phyloP scores from a whole-genome alignment of 495 filamentous ascomycete genomes.

The Hypoxylon rickii region DNA sequence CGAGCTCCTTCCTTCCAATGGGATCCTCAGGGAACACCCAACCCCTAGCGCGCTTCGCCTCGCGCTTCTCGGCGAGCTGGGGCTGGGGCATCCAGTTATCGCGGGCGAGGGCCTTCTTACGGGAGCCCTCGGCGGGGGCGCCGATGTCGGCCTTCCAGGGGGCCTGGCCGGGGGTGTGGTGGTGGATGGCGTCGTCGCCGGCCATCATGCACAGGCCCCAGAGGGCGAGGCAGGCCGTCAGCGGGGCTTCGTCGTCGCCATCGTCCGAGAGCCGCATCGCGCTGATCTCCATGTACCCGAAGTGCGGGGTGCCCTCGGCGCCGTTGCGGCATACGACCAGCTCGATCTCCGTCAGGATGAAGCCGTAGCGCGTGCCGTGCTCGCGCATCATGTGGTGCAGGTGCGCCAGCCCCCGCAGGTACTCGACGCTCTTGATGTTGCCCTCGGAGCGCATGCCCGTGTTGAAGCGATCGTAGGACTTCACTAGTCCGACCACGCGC shows the following conservation, averaged over 20 bases:
- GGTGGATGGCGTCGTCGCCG: constrained; percentile 57
- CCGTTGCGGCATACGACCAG: constrained; percentile 85
- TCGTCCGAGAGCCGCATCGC: constrained; percentile 55
- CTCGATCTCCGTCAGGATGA: constrained; percentile 94
- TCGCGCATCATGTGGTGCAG: constrained; percentile 90
- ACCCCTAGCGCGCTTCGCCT: constrained; percentile 78
- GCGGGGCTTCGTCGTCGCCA: constrained; percentile 50
- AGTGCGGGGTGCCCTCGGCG: constrained; percentile 73
- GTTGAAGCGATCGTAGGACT: constrained; percentile 91
- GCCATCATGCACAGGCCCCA: constrained; percentile 76
- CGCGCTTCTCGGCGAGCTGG: constrained; percentile 78
- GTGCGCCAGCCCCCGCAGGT: constrained; percentile 80
- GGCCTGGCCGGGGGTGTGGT: constrained; percentile 54
- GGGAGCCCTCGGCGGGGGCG: constrained; percentile 74
- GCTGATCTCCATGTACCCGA: constrained; percentile 80
- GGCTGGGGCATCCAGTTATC: constrained; percentile 90
- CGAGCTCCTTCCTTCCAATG: constrained; percentile 60
- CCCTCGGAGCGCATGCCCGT: constrained; percentile 86
- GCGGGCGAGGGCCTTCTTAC: constrained; percentile 69
- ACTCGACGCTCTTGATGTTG: constrained; percentile 79
- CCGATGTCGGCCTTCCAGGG: constrained; percentile 81
- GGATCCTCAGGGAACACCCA: constrained; percentile 84
- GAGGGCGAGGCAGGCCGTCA: constrained; percentile 59
- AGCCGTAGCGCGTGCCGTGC: constrained; percentile 89
- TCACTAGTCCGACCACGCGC: constrained; percentile 84